Evolutionary conservation across 768 basidiomycete species (phyloP), one percentile per base, ranked within the genome.

Genomic region (Calocera viscosa): DNA sequence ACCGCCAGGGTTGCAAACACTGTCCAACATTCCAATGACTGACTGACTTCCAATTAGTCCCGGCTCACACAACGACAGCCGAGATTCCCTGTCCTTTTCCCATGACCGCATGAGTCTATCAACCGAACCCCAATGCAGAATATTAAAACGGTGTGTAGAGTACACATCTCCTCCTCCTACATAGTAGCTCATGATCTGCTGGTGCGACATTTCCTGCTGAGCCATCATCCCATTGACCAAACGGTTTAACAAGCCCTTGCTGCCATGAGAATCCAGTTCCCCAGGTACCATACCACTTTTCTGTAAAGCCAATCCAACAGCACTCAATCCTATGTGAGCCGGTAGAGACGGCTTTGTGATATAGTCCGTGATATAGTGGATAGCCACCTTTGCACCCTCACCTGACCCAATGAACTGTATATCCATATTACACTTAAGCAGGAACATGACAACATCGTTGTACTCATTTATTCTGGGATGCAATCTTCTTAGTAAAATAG

Each of bases 351-450:
- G 67, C 65, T 83, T 83, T 0, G 80, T 78, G n/a, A 82, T 81
- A 63, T 83, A 82, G 65, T 82, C 76, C 0, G 81, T 82, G n/a
- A 82, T 78, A 64, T 82, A 83, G 66, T 78, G 80, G 2, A 79
- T 35, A 0, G 80, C 68, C 0, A 80, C 80, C 66, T 82, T 81
- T 1, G 79, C 79, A 0, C 74, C 67, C 2, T 70, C 43, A 0
- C 81, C 81, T 0, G 80, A 81, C 0, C 75, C 75, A 17, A 83
- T 76, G 49, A 76, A 80, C 67, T 81, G 80, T 0, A 82, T 78
- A 64, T 82, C 82, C 77, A 80, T 81, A 65, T 83, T 83, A 49
- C 78, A 78, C 0, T 75, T 67, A 0, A 81, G 66, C 0, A 72
- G 70, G 24, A 73, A 40, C 1, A 81, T 10, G 0, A 82, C 80